Conservation (phyloP, 2,329 filamentous ascomycete species). For the Pseudogymnoascus sp. region DNA sequence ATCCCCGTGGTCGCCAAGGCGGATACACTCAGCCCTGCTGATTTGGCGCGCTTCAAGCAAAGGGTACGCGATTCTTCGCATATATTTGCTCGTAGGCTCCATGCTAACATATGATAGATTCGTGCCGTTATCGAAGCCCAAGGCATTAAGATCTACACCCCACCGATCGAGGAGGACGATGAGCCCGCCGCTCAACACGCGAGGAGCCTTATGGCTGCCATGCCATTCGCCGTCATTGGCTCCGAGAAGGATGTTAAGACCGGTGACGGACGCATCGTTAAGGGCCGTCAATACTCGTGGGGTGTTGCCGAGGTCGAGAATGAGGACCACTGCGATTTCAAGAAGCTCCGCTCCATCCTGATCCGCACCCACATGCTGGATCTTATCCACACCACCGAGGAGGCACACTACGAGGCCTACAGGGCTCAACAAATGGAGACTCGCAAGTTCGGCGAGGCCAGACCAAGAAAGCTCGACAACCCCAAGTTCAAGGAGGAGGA, state of each 20-base stretch:
- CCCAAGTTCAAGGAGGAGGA: slow-evolving; percentile 99
- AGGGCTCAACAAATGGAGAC: slow-evolving; percentile 99
- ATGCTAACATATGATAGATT: slow-evolving; percentile 53
- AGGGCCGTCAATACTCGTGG: slow-evolving; percentile 98
- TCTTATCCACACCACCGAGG: slow-evolving; percentile 98
- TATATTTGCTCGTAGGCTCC: neutral
- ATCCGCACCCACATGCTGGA: slow-evolving; percentile 99
- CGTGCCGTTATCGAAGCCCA: slow-evolving; percentile 93
- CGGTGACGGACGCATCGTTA: slow-evolving; percentile 89
- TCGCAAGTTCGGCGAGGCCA: slow-evolving; percentile 95
- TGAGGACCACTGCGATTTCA: slow-evolving; percentile 99
- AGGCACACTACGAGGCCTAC: slow-evolving; percentile 98
- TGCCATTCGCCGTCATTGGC: slow-evolving; percentile 98
- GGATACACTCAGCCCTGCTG: slow-evolving; percentile 88
- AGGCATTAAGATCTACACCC: slow-evolving; percentile 99
- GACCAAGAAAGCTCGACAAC: slow-evolving; percentile 97
- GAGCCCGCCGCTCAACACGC: slow-evolving; percentile 94
- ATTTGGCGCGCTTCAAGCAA: slow-evolving; percentile 90
- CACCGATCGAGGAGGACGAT: slow-evolving; percentile 95
- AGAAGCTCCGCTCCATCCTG: slow-evolving; percentile 97
- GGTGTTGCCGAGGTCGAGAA: slow-evolving; percentile 99
- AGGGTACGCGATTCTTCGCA: slow-evolving; percentile 54
- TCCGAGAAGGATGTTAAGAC: slow-evolving; percentile 99
- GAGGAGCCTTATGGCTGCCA: slow-evolving; percentile 86
- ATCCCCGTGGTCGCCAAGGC: slow-evolving; percentile 99